Evolutionary conservation across 192 early-diverging fungal genomes (phyloP).

Genomic region (Entomortierella chlamydospora): DNA sequence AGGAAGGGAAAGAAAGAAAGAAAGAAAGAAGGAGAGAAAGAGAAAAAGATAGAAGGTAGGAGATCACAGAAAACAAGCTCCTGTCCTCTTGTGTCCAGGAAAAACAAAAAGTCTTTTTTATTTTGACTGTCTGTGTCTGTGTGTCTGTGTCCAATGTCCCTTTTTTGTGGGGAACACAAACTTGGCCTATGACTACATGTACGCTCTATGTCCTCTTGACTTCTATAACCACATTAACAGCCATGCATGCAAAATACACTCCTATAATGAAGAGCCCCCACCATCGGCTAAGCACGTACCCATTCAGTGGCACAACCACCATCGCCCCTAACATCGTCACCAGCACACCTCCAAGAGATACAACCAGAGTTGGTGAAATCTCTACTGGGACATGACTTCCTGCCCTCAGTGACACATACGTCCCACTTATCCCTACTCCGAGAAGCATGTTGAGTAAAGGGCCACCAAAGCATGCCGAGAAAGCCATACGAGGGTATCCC

Average conservation of each 20-base stretch:
- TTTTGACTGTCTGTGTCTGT: too few species aligned
- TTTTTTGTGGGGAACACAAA: too few species aligned
- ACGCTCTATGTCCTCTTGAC: conserved; percentile 7
- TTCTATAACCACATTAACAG: conserved; percentile 72
- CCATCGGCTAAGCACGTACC: conserved; percentile 69
- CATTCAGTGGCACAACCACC: conserved; percentile 68
- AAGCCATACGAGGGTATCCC: conserved; percentile 95
- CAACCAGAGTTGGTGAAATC: conserved; percentile 74
- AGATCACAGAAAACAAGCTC: too few species aligned
- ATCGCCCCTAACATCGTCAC: conserved; percentile 68
- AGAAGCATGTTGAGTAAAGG: conserved; percentile 93
- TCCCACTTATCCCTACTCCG: conserved; percentile 84
- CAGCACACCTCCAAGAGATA: conserved; percentile 77
- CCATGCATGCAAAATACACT: conserved; percentile 71
- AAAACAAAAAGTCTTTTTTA: not conserved
- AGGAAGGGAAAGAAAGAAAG: not conserved
- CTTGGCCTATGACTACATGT: too few species aligned
- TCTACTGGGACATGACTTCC: conserved; percentile 65
- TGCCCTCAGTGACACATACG: conserved; percentile 64
- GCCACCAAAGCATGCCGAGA: conserved; percentile 93
- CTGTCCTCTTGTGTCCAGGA: not conserved
- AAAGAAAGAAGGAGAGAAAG: not conserved
- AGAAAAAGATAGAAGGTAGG: too few species aligned
- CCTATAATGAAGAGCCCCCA: conserved; percentile 69
- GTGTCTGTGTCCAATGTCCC: too few species aligned